Base-by-base conservation (phyloP, 2,329 filamentous ascomycete genomes). In the Colletotrichum kahawae region DNA sequence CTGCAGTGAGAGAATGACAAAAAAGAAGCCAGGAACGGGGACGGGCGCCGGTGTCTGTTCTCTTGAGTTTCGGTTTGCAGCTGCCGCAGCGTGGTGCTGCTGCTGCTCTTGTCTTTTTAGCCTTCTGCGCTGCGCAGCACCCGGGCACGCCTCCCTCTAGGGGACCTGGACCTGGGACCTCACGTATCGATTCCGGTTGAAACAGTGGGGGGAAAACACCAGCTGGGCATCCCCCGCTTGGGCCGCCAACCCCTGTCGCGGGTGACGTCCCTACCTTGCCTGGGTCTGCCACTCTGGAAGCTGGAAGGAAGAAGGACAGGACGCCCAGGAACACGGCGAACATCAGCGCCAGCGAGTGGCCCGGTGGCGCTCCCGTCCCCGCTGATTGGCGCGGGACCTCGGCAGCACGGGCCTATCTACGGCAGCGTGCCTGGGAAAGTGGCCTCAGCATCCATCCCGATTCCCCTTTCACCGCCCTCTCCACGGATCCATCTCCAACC, bases 371-470 rank as follows among this genome's bases (percentile, higher is more conserved):
- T 48, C 43, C 7, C 29, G 14, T 24, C 66, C 65, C 70, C 54
- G 31, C 54, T 76, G 67, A 76, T 76, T 75, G 67, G 75, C 24
- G 72, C 72, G 64, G 64, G 38, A 57, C 62, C 64, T 68, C 75
- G 75, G 72, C 66, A 72, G 67, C 73, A 69, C 68, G 75, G 75
- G 59, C 72, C 75, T 70, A 27, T 27, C 4, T 27, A 24, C 24
- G 24, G 3, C 3, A 75, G 64, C 13, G 43, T 51, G 38, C 38
- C 56, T 38, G 60, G 54, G 24, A 43, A 27, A 27, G 24, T 4
- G 63, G 24, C 24, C 43, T 68, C 43, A 48, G 24, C 24, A 27
- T 27, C 24, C 24, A 27, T 27, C 24, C 24, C 24, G 43, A 21
- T 21, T 13, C 43, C 31, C 27, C 57, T 16, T 10, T 62, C n/a